phyloP scores from a whole-genome alignment of 2,329 filamentous ascomycete species.

The Apiospora aurea region DNA sequence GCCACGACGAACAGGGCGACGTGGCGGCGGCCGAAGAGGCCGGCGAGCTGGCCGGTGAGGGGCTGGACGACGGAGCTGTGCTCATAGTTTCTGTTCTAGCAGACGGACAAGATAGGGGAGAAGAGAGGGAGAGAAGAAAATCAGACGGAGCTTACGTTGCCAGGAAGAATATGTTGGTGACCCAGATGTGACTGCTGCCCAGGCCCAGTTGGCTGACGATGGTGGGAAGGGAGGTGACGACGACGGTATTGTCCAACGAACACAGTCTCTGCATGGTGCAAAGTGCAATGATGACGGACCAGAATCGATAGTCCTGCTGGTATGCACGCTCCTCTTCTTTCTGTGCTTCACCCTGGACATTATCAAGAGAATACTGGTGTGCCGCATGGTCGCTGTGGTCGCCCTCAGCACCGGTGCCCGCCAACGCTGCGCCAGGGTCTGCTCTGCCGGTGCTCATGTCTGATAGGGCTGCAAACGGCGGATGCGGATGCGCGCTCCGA shows the following conservation, averaged over 20 bases:
- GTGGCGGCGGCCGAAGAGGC: slow-evolving; percentile 54
- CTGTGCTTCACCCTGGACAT: not conserved
- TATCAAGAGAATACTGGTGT: not conserved
- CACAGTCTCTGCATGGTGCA: not conserved
- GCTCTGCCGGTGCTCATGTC: not conserved
- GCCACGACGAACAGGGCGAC: slow-evolving; percentile 26
- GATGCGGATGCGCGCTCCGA: too few relatives aligned
- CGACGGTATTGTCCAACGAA: not conserved
- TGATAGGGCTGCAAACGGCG: not conserved
- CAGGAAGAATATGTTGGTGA: not conserved
- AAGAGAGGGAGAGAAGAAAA: not conserved
- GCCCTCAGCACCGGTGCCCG: too few relatives aligned
- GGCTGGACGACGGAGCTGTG: slow-evolving; percentile 41
- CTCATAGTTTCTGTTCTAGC: too few relatives aligned
- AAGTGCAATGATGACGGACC: not conserved
- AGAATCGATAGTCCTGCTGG: not conserved
- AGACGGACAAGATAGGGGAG: too few relatives aligned
- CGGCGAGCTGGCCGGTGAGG: slow-evolving; percentile 49
- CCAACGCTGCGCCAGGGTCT: not conserved
- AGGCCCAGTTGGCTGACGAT: not conserved
- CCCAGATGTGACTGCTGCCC: not conserved
- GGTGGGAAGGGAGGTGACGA: not conserved
- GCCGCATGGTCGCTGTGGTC: not conserved
- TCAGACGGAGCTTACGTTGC: not conserved
- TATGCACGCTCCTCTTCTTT: not conserved